These are phyloP conservation scores for Trametes cinnabarina DNA, from an alignment of 768 basidiomycete genomes.

Conservation along the genomic window DNA sequence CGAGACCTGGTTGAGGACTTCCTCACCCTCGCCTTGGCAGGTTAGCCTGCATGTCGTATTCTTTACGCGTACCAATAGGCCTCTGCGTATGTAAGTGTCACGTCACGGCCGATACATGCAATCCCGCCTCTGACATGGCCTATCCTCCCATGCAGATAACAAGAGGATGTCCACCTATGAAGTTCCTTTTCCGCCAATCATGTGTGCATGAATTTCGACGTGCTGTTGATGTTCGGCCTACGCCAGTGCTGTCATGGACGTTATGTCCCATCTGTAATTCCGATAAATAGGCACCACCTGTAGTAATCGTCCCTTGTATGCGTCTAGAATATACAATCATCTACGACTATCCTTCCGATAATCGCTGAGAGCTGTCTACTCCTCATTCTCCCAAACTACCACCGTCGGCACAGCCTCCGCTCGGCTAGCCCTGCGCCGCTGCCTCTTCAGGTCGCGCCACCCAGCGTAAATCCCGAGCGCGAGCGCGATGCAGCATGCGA, in stretches of 20 bases:
- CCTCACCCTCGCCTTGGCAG: not conserved
- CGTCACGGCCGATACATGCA: no score
- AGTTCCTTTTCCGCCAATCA: no score
- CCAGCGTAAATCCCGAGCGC: conserved; percentile 50
- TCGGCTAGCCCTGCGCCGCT: conserved; percentile 4
- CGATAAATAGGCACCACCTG: no score
- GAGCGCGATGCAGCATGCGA: conserved; percentile 45
- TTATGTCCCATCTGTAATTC: no score
- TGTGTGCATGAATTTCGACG: no score
- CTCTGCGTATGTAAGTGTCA: no score
- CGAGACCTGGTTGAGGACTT: not conserved
- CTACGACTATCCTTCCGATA: not conserved
- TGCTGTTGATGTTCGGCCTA: no score
- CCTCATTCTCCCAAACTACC: conserved; percentile 25
- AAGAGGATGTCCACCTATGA: no score
- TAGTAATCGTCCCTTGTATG: not conserved
- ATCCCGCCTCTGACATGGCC: no score
- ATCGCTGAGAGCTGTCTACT: not conserved
- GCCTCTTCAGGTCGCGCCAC: conserved; percentile 40
- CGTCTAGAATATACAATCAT: not conserved
- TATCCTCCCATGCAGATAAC: no score
- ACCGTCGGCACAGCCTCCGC: conserved; percentile 9
- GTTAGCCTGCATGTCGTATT: not conserved
- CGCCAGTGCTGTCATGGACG: no score
- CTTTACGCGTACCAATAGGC: no score